Evolutionary conservation across 129 eudicot species (phyloP).

Genomic region (Smallanthus sonchifolius): DNA sequence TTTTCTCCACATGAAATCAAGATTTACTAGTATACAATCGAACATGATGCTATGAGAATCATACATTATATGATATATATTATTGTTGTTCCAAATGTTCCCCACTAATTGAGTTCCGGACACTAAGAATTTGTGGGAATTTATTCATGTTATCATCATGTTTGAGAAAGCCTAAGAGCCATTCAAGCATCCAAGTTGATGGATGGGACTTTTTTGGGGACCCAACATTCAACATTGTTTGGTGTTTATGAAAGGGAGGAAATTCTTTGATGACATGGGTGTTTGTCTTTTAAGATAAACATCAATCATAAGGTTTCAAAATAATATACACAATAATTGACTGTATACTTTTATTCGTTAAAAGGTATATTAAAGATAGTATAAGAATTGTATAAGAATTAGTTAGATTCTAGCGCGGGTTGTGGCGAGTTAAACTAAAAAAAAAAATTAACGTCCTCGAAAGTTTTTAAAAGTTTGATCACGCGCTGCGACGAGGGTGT

Average conservation of each 20-base stretch:
- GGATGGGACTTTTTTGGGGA: constrained; percentile 28
- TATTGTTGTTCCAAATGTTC: constrained; percentile 30
- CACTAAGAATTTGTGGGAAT: constrained; percentile 32
- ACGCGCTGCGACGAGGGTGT: no score
- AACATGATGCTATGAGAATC: constrained; percentile 26
- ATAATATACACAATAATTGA: constrained; percentile 6
- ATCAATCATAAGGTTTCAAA: constrained; percentile 21
- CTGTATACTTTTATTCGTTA: neutral
- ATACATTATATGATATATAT: neutral
- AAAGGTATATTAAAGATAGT: neutral
- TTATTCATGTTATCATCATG: constrained; percentile 29
- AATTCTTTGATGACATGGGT: constrained; percentile 32
- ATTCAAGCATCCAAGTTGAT: constrained; percentile 36
- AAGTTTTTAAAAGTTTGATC: no score
- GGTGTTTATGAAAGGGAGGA: constrained; percentile 32
- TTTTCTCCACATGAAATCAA: neutral
- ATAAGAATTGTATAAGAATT: neutral
- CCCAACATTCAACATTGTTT: constrained; percentile 32
- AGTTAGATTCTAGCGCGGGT: no score
- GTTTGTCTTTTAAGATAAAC: constrained; percentile 31
- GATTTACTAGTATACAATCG: neutral
- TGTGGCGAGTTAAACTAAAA: no score
- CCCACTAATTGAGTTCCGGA: constrained; percentile 22
- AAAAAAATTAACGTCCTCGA: no score
- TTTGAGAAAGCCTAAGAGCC: constrained; percentile 28